Conservation (phyloP, 257 asterid species). For the Ehretia macrophylla region DNA sequence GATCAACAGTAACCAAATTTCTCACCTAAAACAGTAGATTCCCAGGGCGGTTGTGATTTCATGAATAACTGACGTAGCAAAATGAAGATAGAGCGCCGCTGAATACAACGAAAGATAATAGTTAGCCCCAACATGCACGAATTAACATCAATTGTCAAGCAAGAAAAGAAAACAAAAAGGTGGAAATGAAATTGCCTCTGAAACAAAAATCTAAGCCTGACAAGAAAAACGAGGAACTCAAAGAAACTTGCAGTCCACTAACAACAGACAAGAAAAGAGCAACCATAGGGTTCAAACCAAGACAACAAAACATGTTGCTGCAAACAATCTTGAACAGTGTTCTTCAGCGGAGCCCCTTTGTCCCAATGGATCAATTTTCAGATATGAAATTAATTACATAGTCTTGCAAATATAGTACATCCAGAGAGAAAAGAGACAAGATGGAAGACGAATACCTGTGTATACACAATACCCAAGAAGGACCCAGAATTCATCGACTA, state of each 20-base stretch:
- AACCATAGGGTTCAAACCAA: too few relatives aligned
- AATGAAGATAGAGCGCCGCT: constrained; percentile 77
- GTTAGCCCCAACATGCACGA: background rate
- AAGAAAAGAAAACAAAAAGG: too few relatives aligned
- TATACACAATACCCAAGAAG: constrained; percentile 63
- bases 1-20: constrained; percentile 4
- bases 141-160: background rate
- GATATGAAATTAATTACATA: too few relatives aligned
- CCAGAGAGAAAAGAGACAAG: constrained; percentile 3
- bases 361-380: too few relatives aligned
- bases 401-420: background rate
- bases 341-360: too few relatives aligned
- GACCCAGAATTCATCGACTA: constrained; percentile 82
- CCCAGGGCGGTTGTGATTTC: constrained; percentile 94
- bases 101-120: constrained; percentile 20
- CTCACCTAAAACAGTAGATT: constrained; percentile 92
- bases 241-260: too few relatives aligned
- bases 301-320: too few relatives aligned
- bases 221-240: too few relatives aligned
- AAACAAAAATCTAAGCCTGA: too few relatives aligned
- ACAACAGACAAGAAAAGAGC: too few relatives aligned
- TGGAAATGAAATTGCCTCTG: too few relatives aligned
- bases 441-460: constrained; percentile 42
- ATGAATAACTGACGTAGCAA: constrained; percentile 81
- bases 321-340: too few relatives aligned